Percentiles rank a stretch among this genome's conserved stretches.
These are phyloP conservation scores for Chloropicon primus DNA, from an alignment of 139 green algal species.

Conservation along the genomic window DNA sequence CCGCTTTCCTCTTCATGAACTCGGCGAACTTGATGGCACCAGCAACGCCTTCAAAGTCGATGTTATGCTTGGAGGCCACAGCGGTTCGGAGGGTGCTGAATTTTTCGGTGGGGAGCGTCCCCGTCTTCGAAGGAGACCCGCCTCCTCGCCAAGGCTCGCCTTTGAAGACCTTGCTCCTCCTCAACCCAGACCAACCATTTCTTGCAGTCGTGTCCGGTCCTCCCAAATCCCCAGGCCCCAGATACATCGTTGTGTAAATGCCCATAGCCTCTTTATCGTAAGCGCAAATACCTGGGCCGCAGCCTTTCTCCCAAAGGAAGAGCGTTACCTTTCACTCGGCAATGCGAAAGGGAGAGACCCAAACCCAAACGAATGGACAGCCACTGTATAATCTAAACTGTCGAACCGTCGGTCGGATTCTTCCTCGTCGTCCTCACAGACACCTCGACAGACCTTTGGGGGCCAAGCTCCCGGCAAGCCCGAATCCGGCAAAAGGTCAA, in stretches of 20 bases:
- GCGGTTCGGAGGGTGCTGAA: not conserved
- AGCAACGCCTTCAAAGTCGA: not conserved
- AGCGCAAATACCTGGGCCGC: too few relatives aligned
- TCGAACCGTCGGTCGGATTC: too few relatives aligned
- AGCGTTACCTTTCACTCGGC: too few relatives aligned
- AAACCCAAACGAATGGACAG: too few relatives aligned
- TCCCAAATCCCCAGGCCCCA: not conserved
- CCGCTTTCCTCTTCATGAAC: not conserved
- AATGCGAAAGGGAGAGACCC: too few relatives aligned
- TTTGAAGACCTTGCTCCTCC: not conserved
- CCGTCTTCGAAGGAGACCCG: not conserved
- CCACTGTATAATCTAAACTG: too few relatives aligned
- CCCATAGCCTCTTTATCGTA: not conserved
- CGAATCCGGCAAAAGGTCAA: too few relatives aligned
- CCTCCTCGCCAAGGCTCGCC: not conserved
- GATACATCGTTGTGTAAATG: not conserved
- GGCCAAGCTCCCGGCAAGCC: too few relatives aligned
- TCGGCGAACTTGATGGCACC: not conserved
- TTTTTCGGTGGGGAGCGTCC: not conserved
- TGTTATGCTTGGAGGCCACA: not conserved
- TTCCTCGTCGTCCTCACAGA: too few relatives aligned
- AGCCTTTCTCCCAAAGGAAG: not conserved
- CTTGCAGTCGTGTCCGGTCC: not conserved
- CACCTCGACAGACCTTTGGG: too few relatives aligned
- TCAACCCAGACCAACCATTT: not conserved